Conservation (phyloP, 139 green algal genomes). For the Penium margaritaceum region DNA sequence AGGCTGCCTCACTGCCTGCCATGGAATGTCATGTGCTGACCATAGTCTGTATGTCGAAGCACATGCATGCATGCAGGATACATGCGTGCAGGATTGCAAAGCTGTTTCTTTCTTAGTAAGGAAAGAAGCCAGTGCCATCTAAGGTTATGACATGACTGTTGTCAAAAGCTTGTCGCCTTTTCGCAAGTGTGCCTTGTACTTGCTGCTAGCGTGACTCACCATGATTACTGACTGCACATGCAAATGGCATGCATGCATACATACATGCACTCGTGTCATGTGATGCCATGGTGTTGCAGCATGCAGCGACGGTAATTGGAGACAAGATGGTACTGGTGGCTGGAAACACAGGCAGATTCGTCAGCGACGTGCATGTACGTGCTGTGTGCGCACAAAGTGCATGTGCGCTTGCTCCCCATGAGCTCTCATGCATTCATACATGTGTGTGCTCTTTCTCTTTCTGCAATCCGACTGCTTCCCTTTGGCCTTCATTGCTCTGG, state of each 20-base stretch:
- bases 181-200: no score
- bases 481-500: no score
- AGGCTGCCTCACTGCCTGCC: no score
- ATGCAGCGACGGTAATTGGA: constrained; percentile 63
- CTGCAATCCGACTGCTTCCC: no score
- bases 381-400: no score
- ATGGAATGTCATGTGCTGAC: no score
- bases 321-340: constrained; percentile 68
- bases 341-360: constrained; percentile 79
- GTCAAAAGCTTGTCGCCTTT: background rate
- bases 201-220: background rate
- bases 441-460: no score
- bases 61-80: background rate
- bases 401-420: no score
- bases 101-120: background rate
- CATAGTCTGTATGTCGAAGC: background rate
- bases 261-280: background rate
- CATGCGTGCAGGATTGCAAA: background rate
- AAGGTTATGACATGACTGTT: background rate
- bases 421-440: no score
- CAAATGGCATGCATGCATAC: no score
- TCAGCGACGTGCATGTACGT: constrained; percentile 69
- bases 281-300: constrained; percentile 35
- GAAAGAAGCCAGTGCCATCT: background rate
- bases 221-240: background rate